Percentiles rank a stretch among this genome's conserved stretches.
Conservation (phyloP, 805 yeast genomes). For the Saturnispora galanensis region DNA sequence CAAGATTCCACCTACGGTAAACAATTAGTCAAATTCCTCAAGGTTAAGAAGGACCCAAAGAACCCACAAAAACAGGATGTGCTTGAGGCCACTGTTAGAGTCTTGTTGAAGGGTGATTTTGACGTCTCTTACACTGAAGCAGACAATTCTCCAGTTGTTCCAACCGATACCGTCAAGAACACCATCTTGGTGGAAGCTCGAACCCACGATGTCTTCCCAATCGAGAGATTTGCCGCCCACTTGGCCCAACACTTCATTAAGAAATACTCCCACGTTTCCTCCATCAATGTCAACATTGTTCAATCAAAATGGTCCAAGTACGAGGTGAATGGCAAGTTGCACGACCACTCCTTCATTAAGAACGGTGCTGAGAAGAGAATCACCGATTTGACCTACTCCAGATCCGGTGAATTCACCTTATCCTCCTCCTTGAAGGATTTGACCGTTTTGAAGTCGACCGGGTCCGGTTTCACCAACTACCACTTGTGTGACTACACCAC, state of each 20-base stretch:
- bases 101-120: conserved; percentile 67
- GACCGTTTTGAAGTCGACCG: conserved; percentile 82
- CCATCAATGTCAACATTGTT: conserved; percentile 53
- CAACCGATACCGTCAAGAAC: conserved; percentile 90
- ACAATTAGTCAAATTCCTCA: conserved; percentile 84
- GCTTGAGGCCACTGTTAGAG: conserved; percentile 74
- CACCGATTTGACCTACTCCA: conserved; percentile 42
- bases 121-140: conserved; percentile 79
- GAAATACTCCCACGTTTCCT: conserved; percentile 71
- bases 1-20: conserved; percentile 72
- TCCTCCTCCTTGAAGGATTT: conserved; percentile 67
- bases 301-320: conserved; percentile 74
- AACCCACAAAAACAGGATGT: conserved; percentile 72
- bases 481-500: conserved; percentile 84
- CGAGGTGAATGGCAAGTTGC: conserved; percentile 64
- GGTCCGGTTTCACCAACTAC: conserved; percentile 86
- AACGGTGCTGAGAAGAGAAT: conserved; percentile 76
- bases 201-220: conserved; percentile 78
- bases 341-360: conserved; percentile 76
- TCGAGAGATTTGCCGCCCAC: conserved; percentile 81
- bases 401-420: conserved; percentile 45
- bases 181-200: conserved; percentile 79
- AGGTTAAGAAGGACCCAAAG: conserved; percentile 68
- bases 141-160: conserved; percentile 81
- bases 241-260: conserved; percentile 71